Evolutionary conservation across 306 rosid genomes (phyloP), one percentile per base, ranked within the genome.

Genomic region (Trichosanthes cucumerina): DNA sequence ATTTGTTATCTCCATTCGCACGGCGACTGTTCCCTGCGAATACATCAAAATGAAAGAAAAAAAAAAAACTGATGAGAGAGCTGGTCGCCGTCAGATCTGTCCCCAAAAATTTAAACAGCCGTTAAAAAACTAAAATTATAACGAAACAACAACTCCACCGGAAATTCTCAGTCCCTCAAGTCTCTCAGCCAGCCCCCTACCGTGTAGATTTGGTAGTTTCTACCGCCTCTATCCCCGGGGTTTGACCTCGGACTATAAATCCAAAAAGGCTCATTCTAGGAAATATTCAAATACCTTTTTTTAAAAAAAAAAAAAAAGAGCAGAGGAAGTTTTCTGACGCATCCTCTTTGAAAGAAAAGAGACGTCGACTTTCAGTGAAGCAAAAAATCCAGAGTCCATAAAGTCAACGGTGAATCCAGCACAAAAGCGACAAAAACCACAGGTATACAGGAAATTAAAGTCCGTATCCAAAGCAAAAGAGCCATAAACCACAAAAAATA

Each of bases 1-100:
- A 44, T 83, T 79, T 39, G 84, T 82, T 73, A 83, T 77, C 80
- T 91, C 94, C 97, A 93, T 93, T 83, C 79, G 85, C 84, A 79
- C 81, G 79, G 77, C 82, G 63, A 76, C 84, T 78, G 68, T 43
- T 43, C 65, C 71, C 77, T 81, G 80, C 50, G 31, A 9, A 79
- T 46, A 13, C n/a, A 81, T 77, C 59, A 18, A 65, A 80, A 44
- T n/a, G 82, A 19, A 41, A 23, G 33, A 36, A 68, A 39, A 21
- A 70, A 44, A 24, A 72, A 47, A 26, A 1, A 9, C 14, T 71
- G 54, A 80, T 46, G 66, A 77, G 12, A 77, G 12, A 77, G 75
- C 82, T 81, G 78, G 80, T 59, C 64, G 68, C 84, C 88, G 82
- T 78, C 85, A 78, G 89, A 86, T 87, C 83, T 57, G 78, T 85